phyloP scores from a whole-genome alignment of 257 asterid genomes.

The Prunella vulgaris region DNA sequence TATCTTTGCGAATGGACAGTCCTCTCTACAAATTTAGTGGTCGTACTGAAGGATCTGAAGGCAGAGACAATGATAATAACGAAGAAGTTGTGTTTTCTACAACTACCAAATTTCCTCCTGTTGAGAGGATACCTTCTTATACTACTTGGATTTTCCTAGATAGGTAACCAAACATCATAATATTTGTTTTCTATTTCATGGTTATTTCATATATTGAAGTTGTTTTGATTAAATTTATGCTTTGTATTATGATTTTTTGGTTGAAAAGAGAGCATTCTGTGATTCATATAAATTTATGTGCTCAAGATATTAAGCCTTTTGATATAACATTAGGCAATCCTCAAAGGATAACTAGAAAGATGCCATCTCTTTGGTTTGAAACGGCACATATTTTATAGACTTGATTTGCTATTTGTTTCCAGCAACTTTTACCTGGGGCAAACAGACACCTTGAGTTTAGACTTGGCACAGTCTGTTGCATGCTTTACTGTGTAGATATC shows the following conservation, averaged over 20 bases:
- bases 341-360: neutral
- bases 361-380: slow-evolving; percentile 10
- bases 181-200: neutral
- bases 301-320: neutral
- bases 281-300: neutral
- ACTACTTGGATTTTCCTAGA: slow-evolving; percentile 93
- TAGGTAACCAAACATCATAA: slow-evolving; percentile 41
- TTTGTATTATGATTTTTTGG: neutral
- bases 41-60: slow-evolving; percentile 47
- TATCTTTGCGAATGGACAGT: slow-evolving; percentile 53
- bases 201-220: neutral
- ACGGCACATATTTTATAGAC: neutral
- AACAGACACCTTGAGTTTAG: too few relatives aligned
- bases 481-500: too few relatives aligned
- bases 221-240: neutral
- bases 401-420: slow-evolving; percentile 1
- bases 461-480: too few relatives aligned
- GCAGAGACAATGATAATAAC: slow-evolving; percentile 42
- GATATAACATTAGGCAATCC: neutral
- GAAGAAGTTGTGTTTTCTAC: slow-evolving; percentile 57
- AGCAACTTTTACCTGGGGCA: neutral
- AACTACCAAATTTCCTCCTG: slow-evolving; percentile 60
- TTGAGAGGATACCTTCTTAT: slow-evolving; percentile 73
- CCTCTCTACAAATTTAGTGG: slow-evolving; percentile 63
- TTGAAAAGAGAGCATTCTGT: slow-evolving; percentile 5